Evolutionary conservation across 2,329 filamentous ascomycete species (phyloP), one percentile per base, ranked within the genome.

Genomic region (Bipolaris victoriae): DNA sequence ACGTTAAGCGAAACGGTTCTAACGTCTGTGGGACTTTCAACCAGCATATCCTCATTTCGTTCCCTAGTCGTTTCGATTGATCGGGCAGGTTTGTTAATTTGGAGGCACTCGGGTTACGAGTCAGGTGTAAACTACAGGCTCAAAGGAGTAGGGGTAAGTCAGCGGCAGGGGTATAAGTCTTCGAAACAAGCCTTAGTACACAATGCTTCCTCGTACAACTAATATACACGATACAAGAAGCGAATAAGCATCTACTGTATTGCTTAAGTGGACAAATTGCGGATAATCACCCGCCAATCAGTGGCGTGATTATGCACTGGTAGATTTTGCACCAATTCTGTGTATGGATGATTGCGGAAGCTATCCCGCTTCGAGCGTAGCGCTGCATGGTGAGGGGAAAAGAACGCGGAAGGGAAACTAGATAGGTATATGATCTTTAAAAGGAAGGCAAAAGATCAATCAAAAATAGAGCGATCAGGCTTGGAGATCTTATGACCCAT

Each of bases 231-330:
- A 49, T 15, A 48, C 37, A 49, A 40, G 26, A 33, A 36, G 22
- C 44, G 37, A 20, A 20, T 18, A 31, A 46, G 44, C 11, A 41
- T 10, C 18, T 53, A 16, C 35, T 1, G 11, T 47, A 20, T 49
- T 20, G 15, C 36, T 53, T 22, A 49, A 49, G 15, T 24, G 20
- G 10, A 33, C 18, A 53, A 46, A 53, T 49, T 49, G 15, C 26
- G 18, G 16, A 29, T 3, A 22, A 46, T 4, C 10, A 35, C 16
- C 18, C 11, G 16, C 44, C 29, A 41, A 41, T 41, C 13, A 13
- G 18, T 20, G 20, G 36, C 26, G 33, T 49, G 35, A n/a, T 20
- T 26, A 35, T 26, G 7, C 51, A n/a, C 18, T 9, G 26, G 20
- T 33, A 36, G 10, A 53, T 49, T 16, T 48, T 24, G 7, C 20